Evolutionary conservation across 2,329 filamentous ascomycete genomes (phyloP).

Genomic region (Aureobasidium sp.): DNA sequence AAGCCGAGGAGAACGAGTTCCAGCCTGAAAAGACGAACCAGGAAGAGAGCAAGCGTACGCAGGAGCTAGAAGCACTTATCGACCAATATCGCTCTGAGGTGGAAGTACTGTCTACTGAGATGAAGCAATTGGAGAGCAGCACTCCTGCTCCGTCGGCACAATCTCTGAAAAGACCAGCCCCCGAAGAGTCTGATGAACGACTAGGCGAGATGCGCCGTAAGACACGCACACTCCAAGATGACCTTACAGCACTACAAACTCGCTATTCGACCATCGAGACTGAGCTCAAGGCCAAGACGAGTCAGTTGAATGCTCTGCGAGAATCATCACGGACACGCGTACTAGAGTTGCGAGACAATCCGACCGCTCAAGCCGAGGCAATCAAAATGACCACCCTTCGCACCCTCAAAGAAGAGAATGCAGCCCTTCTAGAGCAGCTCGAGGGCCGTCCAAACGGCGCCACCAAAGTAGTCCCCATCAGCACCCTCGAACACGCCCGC

Average conservation of each 20-base stretch:
- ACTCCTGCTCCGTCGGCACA: conserved; percentile 48
- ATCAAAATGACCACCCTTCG: conserved; percentile 75
- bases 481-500: conserved; percentile 66
- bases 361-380: conserved; percentile 76
- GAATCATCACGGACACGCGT: conserved; percentile 71
- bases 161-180: conserved; percentile 37
- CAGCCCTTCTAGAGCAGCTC: conserved; percentile 70
- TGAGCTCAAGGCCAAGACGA: conserved; percentile 64
- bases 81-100: conserved; percentile 81
- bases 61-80: conserved; percentile 76
- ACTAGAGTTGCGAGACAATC: conserved; percentile 83
- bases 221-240: conserved; percentile 76
- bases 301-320: conserved; percentile 63
- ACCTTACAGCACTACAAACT: conserved; percentile 62
- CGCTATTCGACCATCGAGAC: conserved; percentile 64
- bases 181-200: conserved; percentile 57
- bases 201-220: conserved; percentile 80
- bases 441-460: conserved; percentile 34
- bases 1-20: conserved; percentile 82
- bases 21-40: conserved; percentile 73
- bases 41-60: conserved; percentile 64
- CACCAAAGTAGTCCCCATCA: conserved; percentile 64
- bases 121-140: conserved; percentile 57
- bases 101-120: conserved; percentile 63
- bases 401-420: conserved; percentile 75